phyloP scores from a whole-genome alignment of 2,329 filamentous ascomycete genomes.

The Fusarium beomiforme region DNA sequence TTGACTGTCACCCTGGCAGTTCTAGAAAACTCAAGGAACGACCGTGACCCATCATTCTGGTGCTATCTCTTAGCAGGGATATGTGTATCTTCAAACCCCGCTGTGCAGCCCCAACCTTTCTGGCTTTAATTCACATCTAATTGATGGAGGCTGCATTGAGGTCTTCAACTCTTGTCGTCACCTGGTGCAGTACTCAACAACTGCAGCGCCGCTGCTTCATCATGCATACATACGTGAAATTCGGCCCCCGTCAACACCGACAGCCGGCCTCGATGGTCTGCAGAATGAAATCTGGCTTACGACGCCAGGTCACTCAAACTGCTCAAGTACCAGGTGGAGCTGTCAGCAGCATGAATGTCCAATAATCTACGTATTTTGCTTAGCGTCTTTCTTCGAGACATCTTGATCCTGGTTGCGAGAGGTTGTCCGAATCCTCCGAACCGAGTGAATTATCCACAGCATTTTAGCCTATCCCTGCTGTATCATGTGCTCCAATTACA shows the following conservation, averaged over 20 bases:
- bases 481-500: constrained; percentile 13
- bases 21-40: constrained; percentile 37
- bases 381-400: constrained; percentile 22
- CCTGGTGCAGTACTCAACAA: background rate
- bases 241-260: constrained; percentile 1
- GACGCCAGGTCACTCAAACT: constrained; percentile 8
- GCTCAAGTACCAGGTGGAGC: constrained; percentile 25
- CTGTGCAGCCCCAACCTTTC: constrained; percentile 17
- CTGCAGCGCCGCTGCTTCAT: constrained; percentile 11
- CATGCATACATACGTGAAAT: background rate
- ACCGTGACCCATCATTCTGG: constrained; percentile 22
- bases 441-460: constrained; percentile 11
- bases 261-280: background rate
- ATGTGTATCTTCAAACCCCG: background rate
- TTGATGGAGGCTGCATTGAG: background rate
- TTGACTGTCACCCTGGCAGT: constrained; percentile 24
- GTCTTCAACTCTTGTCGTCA: constrained; percentile 7
- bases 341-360: constrained; percentile 24
- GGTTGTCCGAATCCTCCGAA: constrained; percentile 33
- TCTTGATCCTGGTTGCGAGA: constrained; percentile 22
- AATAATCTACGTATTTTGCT: constrained; percentile 23
- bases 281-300: constrained; percentile 12
- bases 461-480: background rate
- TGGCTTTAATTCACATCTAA: background rate
- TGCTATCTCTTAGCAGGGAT: constrained; percentile 19